Conservation (phyloP, 164 flowering plant genomes). For the Stephania cephalantha region DNA sequence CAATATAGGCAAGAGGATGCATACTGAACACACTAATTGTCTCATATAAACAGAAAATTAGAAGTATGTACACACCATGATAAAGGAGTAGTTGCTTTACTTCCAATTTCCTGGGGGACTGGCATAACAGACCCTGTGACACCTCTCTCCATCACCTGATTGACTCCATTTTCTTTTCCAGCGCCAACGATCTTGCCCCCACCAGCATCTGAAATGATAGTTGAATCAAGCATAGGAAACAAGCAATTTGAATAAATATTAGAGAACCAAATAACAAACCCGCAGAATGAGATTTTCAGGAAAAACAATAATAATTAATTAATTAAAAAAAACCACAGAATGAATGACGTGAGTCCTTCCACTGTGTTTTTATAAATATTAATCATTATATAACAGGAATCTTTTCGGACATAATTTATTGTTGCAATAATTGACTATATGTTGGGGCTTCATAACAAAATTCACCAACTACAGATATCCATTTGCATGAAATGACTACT, state of each 20-base stretch:
- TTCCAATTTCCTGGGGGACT: conserved; percentile 35
- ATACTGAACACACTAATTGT: neutral
- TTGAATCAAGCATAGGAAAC: neutral
- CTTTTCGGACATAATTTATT: neutral
- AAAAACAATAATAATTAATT: no score
- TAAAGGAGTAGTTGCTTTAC: conserved; percentile 26
- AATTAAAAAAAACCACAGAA: neutral
- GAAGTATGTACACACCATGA: conserved; percentile 31
- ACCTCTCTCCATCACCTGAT: conserved; percentile 35
- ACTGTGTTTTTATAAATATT: neutral
- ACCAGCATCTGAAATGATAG: conserved; percentile 49
- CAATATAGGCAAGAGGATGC: neutral
- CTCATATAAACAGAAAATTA: neutral
- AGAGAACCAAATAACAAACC: neutral
- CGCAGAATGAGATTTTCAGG: neutral
- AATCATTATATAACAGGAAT: neutral
- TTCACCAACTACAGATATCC: neutral
- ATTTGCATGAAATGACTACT: neutral
- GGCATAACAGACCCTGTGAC: conserved; percentile 23
- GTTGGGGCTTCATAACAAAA: neutral
- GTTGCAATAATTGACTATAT: neutral
- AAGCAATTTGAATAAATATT: neutral
- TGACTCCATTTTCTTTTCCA: conserved; percentile 49
- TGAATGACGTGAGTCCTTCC: neutral
- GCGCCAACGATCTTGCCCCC: conserved; percentile 39